Evolutionary conservation across 306 rosid genomes (phyloP).

Genomic region (Inga leiocalycina): DNA sequence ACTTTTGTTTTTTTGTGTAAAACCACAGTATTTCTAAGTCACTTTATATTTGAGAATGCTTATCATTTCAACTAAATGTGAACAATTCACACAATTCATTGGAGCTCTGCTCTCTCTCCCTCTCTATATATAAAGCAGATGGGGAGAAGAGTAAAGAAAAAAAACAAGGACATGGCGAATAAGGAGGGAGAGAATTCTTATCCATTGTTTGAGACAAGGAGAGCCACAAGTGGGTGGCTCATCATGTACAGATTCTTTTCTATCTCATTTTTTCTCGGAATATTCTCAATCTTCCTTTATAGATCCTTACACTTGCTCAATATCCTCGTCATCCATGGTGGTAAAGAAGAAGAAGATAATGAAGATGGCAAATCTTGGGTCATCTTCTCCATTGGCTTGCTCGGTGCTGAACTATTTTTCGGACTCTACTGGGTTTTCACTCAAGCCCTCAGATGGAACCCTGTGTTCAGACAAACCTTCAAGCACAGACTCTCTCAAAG

Average conservation of each 20-base stretch:
- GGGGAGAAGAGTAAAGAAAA: no score
- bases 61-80: no score
- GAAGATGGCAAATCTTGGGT: slow-evolving; percentile 31
- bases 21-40: no score
- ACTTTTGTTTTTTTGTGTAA: no score
- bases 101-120: no score
- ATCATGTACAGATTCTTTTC: slow-evolving; percentile 48
- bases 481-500: slow-evolving; percentile 61
- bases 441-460: slow-evolving; percentile 71
- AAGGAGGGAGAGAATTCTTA: neutral
- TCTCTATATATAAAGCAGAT: no score
- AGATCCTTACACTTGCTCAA: slow-evolving; percentile 47
- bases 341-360: neutral
- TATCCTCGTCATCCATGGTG: neutral
- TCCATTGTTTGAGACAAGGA: slow-evolving; percentile 66
- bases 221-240: slow-evolving; percentile 38
- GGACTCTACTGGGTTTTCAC: slow-evolving; percentile 77
- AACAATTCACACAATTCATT: no score
- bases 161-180: neutral
- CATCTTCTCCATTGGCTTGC: slow-evolving; percentile 53
- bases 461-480: slow-evolving; percentile 54
- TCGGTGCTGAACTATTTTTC: slow-evolving; percentile 73
- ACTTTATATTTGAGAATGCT: no score
- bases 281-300: slow-evolving; percentile 63
- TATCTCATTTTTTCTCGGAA: slow-evolving; percentile 52